Evolutionary conservation across 2,329 filamentous ascomycete genomes (phyloP).

Genomic region (Westerdykella aurantiaca): DNA sequence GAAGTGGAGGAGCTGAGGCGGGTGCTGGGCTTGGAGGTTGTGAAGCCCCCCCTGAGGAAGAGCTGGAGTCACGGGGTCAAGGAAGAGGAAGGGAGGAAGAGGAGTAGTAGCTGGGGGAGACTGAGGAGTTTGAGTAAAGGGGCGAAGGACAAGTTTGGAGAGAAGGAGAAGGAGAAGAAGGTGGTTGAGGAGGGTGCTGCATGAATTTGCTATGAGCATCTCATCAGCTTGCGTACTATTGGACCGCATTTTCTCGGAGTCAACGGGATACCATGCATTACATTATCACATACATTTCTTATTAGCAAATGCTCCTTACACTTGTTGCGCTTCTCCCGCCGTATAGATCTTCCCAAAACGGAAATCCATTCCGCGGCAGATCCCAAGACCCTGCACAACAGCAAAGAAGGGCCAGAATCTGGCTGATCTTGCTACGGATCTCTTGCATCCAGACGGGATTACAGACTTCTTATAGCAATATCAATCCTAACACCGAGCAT

Average conservation of each 20-base stretch:
- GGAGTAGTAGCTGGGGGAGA: constrained; percentile 26
- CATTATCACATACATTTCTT: not conserved
- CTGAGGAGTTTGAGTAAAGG: constrained; percentile 22
- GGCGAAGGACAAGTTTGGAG: constrained; percentile 11
- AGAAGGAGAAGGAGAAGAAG: constrained; percentile 14
- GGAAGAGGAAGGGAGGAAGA: constrained; percentile 11
- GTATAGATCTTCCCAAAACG: not conserved
- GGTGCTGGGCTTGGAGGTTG: constrained; percentile 48
- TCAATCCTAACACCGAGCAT: not conserved
- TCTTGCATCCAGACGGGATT: too few relatives aligned
- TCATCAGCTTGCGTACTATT: not conserved
- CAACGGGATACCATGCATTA: not conserved
- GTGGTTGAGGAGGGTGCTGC: constrained; percentile 3
- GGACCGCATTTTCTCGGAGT: not conserved
- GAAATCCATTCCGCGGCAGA: not conserved
- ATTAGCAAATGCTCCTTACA: not conserved
- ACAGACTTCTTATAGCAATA: not conserved
- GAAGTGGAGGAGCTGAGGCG: constrained; percentile 63
- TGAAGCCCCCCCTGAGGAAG: constrained; percentile 25
- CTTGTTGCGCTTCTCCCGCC: not conserved
- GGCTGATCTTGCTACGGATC: too few relatives aligned
- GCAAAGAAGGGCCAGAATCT: not conserved
- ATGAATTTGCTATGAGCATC: not conserved
- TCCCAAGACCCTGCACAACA: too few relatives aligned
- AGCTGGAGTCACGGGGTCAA: constrained; percentile 31